Base-by-base conservation (phyloP, 2,329 filamentous ascomycete genomes). In the Arthrinium phaeospermum region DNA sequence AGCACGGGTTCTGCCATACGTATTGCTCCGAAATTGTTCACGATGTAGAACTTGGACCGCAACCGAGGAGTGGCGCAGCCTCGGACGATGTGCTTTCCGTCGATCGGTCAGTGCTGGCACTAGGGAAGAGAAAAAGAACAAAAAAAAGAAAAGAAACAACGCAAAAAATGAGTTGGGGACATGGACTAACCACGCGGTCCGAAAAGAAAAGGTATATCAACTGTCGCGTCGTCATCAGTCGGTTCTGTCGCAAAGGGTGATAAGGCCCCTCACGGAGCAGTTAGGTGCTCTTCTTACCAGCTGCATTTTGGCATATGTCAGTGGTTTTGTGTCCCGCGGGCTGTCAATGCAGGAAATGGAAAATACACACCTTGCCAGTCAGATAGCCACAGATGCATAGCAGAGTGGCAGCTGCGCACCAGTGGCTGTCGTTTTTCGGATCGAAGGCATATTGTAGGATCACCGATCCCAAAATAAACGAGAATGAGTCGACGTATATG, bases 401-500 rank as follows among this genome's bases (percentile, higher is more conserved):
- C 16, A 61, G 53, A 0, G 53, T 61, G 1, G 53, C 53, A 37
- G 30, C 30, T 22, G 53, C 53, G 16, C 53, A 61, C 53, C 53
- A 61, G 30, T 34, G 30, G 7, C 4, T 61, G 53, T 61, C 30
- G 16, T 61, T 61, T 30, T 37, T 61, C 7, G 53, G 30, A 7
- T 61, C 53, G 30, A 61, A 61, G 53, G 53, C 53, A 61, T 61
- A 61, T 37, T 61, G 53, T 37, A 61, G 53, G 14, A 61, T 61
- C 7, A 61, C 53, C 16, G 53, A 61, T 19, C 53, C 53, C 53
- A 61, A 3, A 10, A 61, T 68, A n/a, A 46, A 46, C 1, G n/a
- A 14, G 64, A 68, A 68, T n/a, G 37, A 68, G 64, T 68, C 64
- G 37, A 46, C 64, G 64, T 68, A 68, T 16, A 68, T 68, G 41